Evolutionary conservation across 768 basidiomycete genomes (phyloP).

Genomic region (Trametes cinnabarina): DNA sequence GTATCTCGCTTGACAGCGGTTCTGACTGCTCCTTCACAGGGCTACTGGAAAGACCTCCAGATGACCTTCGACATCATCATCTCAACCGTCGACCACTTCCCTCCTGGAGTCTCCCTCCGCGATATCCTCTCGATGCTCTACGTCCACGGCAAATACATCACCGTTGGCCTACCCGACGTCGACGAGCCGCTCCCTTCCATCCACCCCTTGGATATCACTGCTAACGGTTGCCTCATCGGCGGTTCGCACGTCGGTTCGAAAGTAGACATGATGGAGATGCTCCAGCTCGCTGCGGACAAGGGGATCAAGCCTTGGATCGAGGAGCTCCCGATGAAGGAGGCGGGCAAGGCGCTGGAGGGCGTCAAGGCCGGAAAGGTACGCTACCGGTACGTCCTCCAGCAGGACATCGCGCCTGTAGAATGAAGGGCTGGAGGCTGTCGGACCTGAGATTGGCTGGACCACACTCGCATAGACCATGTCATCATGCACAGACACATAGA

Average conservation of each 20-base stretch:
- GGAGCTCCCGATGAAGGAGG: slow-evolving; percentile 48
- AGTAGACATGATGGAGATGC: slow-evolving; percentile 57
- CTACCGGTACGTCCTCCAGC: slow-evolving; percentile 53
- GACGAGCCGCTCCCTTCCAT: slow-evolving; percentile 35
- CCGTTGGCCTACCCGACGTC: slow-evolving; percentile 56
- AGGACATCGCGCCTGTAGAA: slow-evolving; percentile 24
- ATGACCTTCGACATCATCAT: slow-evolving; percentile 53
- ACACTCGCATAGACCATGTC: background rate
- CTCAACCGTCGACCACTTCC: slow-evolving; percentile 25
- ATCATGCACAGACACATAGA: background rate
- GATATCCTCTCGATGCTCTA: slow-evolving; percentile 43
- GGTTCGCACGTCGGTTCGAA: slow-evolving; percentile 52
- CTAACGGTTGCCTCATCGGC: slow-evolving; percentile 23
- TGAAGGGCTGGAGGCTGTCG: background rate
- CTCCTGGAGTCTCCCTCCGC: slow-evolving; percentile 17
- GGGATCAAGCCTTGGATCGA: slow-evolving; percentile 45
- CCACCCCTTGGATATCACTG: slow-evolving; percentile 33
- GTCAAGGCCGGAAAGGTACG: slow-evolving; percentile 49
- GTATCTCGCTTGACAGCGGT: background rate
- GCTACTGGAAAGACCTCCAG: slow-evolving; percentile 37
- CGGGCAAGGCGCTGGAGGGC: slow-evolving; percentile 45
- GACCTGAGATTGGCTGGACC: background rate
- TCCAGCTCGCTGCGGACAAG: slow-evolving; percentile 55
- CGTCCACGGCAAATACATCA: slow-evolving; percentile 52
- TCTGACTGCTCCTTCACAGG: slow-evolving; percentile 18